phyloP scores from a whole-genome alignment of 1,284 basidiomycete species.

The Kwoniella shivajii region DNA sequence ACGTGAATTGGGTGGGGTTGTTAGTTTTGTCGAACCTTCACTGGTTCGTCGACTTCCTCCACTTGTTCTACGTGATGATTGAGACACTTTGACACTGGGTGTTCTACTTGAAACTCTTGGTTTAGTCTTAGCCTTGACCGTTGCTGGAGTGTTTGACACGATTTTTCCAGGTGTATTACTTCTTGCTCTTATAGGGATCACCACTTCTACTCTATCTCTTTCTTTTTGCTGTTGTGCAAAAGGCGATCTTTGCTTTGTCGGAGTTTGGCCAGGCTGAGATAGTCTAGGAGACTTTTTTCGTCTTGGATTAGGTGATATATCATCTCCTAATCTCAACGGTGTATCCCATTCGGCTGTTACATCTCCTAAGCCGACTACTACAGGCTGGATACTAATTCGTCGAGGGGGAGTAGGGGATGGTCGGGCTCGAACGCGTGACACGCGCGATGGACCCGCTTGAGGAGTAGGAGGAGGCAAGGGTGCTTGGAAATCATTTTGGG shows the following conservation, averaged over 20 bases:
- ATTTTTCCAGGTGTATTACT: not conserved
- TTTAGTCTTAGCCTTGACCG: slow-evolving; percentile 5
- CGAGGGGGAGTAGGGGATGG: slow-evolving; percentile 33
- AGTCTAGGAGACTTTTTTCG: slow-evolving; percentile 33
- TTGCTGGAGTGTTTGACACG: slow-evolving; percentile 2
- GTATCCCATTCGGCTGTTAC: slow-evolving; percentile 19
- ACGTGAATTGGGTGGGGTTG: not conserved
- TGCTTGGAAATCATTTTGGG: slow-evolving; percentile 12
- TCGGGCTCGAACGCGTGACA: slow-evolving; percentile 26
- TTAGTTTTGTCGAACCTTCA: not conserved
- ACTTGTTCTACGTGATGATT: slow-evolving; percentile 2
- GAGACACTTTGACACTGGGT: slow-evolving; percentile 5
- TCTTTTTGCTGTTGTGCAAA: not conserved
- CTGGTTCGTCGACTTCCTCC: slow-evolving; percentile 1
- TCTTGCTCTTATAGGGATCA: slow-evolving; percentile 10
- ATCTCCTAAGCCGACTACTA: slow-evolving; percentile 1
- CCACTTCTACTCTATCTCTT: slow-evolving; percentile 20
- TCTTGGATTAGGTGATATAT: slow-evolving; percentile 37
- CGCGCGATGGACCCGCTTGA: slow-evolving; percentile 6
- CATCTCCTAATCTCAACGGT: slow-evolving; percentile 10
- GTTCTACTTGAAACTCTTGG: slow-evolving; percentile 2
- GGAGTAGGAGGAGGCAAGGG: not conserved
- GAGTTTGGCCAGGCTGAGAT: slow-evolving; percentile 2
- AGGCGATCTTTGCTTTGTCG: not conserved
- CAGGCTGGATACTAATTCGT: slow-evolving; percentile 9